Evolutionary conservation across 257 asterid genomes (phyloP).

Genomic region (Solanum gandarillasii): DNA sequence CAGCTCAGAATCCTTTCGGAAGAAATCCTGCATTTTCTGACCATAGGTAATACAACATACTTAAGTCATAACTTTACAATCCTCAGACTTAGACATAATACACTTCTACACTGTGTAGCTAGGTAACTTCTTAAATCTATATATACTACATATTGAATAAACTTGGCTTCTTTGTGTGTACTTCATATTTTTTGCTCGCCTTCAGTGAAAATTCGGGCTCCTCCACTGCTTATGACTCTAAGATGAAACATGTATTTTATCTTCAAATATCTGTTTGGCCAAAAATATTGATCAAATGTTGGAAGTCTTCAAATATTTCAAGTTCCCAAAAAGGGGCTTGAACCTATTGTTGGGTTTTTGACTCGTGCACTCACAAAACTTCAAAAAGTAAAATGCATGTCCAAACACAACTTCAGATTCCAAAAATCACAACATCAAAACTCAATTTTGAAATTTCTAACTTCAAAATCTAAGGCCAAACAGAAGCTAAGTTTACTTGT

Average conservation of each 20-base stretch:
- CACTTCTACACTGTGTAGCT: neutral
- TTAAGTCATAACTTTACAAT: neutral
- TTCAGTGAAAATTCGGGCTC: neutral
- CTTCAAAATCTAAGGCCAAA: neutral
- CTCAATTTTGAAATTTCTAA: neutral
- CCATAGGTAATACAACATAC: neutral
- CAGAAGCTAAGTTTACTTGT: neutral
- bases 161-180: neutral
- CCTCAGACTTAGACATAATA: neutral
- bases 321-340: neutral
- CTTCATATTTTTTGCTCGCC: neutral
- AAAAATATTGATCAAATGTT: neutral
- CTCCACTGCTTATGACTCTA: neutral
- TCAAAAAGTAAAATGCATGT: neutral
- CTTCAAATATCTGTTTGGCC: neutral
- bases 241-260: neutral
- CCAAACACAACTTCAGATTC: neutral
- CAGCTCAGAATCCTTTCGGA: neutral
- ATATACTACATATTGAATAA: neutral
- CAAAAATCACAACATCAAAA: neutral
- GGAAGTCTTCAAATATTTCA: neutral
- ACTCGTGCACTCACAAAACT: neutral
- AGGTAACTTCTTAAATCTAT: neutral
- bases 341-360: neutral
- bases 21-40: slow-evolving; percentile 5